A percentile compares a stretch with the other conserved stretches of the same genome.
Evolutionary conservation across 805 yeast genomes (phyloP).

Genomic region (Ogataea pignaliae): DNA sequence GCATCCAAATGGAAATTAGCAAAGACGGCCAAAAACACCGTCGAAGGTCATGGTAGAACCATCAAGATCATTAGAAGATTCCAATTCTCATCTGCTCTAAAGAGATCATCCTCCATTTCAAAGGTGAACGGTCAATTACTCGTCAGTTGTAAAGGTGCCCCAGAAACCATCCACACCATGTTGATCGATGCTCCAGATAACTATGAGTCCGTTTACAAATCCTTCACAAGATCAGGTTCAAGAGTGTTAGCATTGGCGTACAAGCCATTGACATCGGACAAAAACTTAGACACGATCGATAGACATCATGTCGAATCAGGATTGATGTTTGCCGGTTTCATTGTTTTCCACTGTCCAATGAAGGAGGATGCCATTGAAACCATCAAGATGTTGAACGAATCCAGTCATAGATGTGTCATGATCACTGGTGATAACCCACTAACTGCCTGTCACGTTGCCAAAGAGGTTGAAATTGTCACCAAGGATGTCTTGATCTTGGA

Average conservation of each 20-base stretch:
- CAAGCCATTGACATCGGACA: conserved; percentile 52
- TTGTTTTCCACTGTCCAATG: conserved; percentile 96
- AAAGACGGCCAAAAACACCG: conserved; percentile 56
- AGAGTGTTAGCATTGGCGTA: conserved; percentile 95
- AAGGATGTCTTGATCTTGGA: conserved; percentile 84
- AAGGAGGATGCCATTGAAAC: conserved; percentile 90
- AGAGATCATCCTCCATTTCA: conserved; percentile 89
- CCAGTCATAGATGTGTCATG: conserved; percentile 94
- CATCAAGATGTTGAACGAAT: conserved; percentile 86
- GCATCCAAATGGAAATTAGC: conserved; percentile 85
- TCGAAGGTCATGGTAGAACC: conserved; percentile 40
- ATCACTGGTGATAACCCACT: conserved; percentile 98
- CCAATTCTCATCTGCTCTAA: conserved; percentile 94
- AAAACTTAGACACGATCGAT: conserved; percentile 52
- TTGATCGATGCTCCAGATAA: conserved; percentile 62
- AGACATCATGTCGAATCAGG: conserved; percentile 76
- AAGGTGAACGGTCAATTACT: conserved; percentile 46
- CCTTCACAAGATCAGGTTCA: conserved; percentile 91
- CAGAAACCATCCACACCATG: conserved; percentile 87
- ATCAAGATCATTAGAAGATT: conserved; percentile 83
- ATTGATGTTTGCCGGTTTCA: conserved; percentile 82
- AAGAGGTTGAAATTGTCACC: conserved; percentile 83
- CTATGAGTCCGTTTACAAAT: conserved; percentile 82
- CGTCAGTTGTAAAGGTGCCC: conserved; percentile 96
- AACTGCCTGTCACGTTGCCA: conserved; percentile 97